A percentile compares a stretch with the other conserved stretches of the same genome.
phyloP scores from a whole-genome alignment of 768 basidiomycete species.

The Jaapia argillacea region DNA sequence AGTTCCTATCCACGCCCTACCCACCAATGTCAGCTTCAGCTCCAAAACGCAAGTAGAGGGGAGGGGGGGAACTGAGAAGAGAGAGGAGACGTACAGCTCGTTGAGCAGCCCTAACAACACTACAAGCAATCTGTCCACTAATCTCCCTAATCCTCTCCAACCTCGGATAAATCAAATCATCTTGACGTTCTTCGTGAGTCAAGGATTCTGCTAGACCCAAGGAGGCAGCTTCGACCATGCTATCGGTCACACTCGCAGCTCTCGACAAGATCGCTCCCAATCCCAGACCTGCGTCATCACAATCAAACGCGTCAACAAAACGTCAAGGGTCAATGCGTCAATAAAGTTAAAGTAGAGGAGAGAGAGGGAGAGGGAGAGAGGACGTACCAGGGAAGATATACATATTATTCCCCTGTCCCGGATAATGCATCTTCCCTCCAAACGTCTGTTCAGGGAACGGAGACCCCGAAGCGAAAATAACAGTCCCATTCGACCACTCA shows the following conservation, averaged over 20 bases:
- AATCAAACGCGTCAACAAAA: constrained; percentile 3
- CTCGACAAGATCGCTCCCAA: constrained; percentile 67
- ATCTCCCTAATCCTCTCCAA: constrained; percentile 83
- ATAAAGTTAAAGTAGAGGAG: not conserved
- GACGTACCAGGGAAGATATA: constrained; percentile 62
- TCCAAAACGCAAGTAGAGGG: no score
- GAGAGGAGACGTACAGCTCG: constrained; percentile 38
- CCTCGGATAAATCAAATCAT: constrained; percentile 73
- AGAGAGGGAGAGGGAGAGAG: not conserved
- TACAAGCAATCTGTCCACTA: constrained; percentile 59
- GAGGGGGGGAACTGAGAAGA: constrained; percentile 1
- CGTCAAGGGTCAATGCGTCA: not conserved
- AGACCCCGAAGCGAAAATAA: constrained; percentile 82
- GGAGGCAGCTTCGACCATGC: constrained; percentile 85
- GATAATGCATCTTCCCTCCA: constrained; percentile 46
- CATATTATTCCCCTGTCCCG: constrained; percentile 96
- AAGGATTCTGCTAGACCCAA: constrained; percentile 71
- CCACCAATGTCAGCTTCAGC: constrained; percentile 3
- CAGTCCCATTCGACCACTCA: constrained; percentile 56
- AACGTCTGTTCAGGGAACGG: constrained; percentile 65
- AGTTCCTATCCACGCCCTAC: constrained; percentile 14
- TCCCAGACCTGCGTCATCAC: constrained; percentile 51
- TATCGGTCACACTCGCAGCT: constrained; percentile 63
- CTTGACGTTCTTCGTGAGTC: constrained; percentile 53
- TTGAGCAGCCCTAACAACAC: constrained; percentile 77